phyloP scores from a whole-genome alignment of 345 rosid species.

The Sisymbrium irio region DNA sequence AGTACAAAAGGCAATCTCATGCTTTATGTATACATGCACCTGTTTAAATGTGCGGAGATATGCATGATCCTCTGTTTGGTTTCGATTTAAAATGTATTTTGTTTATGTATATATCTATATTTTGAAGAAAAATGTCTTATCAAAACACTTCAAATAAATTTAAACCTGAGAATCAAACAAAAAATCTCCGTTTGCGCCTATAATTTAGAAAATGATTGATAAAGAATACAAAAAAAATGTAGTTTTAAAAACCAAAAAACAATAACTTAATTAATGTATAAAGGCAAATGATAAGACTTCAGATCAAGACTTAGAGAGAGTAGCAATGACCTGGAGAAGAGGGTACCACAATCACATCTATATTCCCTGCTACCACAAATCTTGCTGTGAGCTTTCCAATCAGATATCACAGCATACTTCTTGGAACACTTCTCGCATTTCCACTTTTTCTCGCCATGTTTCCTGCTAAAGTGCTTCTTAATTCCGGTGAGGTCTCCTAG shows the following conservation, averaged over 20 bases:
- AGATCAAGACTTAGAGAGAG: neutral
- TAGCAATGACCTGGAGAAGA: constrained; percentile 66
- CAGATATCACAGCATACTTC: constrained; percentile 82
- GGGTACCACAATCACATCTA: constrained; percentile 88
- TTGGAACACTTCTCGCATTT: constrained; percentile 84
- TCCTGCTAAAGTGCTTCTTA: constrained; percentile 69
- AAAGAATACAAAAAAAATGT: too few relatives aligned
- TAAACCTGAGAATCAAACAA: neutral
- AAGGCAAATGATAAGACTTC: neutral
- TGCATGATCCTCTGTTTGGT: neutral
- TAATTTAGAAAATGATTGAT: neutral
- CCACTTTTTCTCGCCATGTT: constrained; percentile 89
- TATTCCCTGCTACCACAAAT: constrained; percentile 86
- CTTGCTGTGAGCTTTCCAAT: constrained; percentile 93
- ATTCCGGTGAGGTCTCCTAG: constrained; percentile 78
- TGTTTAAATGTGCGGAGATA: neutral
- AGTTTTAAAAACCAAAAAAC: neutral
- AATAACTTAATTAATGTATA: neutral
- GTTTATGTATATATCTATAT: neutral
- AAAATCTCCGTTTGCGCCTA: too few relatives aligned
- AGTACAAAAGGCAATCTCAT: neutral
- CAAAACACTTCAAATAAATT: neutral
- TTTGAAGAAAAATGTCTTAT: neutral
- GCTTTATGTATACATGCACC: neutral
- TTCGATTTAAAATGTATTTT: neutral